Base-by-base conservation (phyloP, 2,329 filamentous ascomycete genomes). In the Tolypocladium nubicola region DNA sequence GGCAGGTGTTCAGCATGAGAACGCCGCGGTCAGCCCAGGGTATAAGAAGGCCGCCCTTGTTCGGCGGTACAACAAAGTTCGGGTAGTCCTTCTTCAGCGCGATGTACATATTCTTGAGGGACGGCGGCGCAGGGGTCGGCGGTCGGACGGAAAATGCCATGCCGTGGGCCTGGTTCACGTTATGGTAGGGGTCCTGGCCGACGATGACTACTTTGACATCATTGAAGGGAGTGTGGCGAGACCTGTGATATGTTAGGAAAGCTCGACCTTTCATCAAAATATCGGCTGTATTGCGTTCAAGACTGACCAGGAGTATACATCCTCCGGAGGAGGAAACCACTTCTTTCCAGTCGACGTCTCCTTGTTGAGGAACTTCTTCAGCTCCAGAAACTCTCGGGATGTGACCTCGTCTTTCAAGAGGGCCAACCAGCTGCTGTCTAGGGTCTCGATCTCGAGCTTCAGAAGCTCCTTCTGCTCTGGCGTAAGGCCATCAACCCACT, bases 121-220 rank as follows among this genome's bases (percentile, higher is more conserved):
- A 96, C 0, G 93, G 92, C 0, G 94, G 94, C 1, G 93, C 90
- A 4, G 84, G 83, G 0, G 90, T 96, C 0, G 94, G 94, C 3
- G 93, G 87, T 11, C 89, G 89, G 57, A 97, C 92, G 53, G 90
- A 96, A 79, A 99, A 99, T 70, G 89, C 93, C 59, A 99, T 85
- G 49, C 94, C 94, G 72, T 97, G 94, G 54, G 94, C 94, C 78
- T 99, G 94, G 72, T 95, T 95, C 70, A 84, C 72, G 71, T 96
- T 96, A 77, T 99, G 94, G 73, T 99, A 99, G 3, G 94, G 94
- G 70, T 99, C 94, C 76, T 99, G 94, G 62, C 94, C 94, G 56
- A 97, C 74, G 67, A 99, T 91, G 60, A 99, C 92, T 58, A 89
- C 88, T 72, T 96, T 96, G 71, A 97, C 92, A 16, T 80, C 87